Evolutionary conservation across 345 rosid species (phyloP).

Genomic region (Arabis alpina): DNA sequence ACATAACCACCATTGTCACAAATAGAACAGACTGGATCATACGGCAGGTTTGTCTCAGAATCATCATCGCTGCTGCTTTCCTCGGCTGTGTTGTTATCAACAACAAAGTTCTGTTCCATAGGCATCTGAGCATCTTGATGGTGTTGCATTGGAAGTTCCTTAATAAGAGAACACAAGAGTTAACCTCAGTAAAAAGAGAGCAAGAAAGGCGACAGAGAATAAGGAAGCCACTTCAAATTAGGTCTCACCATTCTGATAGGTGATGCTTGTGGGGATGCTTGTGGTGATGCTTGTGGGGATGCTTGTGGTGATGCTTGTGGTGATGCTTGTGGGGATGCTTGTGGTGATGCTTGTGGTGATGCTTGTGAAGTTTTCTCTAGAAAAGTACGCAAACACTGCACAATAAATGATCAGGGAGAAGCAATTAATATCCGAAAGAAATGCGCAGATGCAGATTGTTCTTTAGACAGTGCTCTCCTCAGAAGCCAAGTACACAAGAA

Average conservation of each 20-base stretch:
- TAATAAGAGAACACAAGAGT: slow-evolving; percentile 6
- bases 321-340: slow-evolving; percentile 15
- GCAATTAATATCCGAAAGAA: slow-evolving; percentile 7
- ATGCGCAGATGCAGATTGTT: not conserved
- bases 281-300: no score
- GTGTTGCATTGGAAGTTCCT: slow-evolving; percentile 27
- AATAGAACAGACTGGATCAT: slow-evolving; percentile 67
- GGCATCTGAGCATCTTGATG: slow-evolving; percentile 31
- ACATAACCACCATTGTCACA: slow-evolving; percentile 77
- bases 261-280: slow-evolving; percentile 22
- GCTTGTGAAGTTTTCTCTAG: slow-evolving; percentile 30
- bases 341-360: slow-evolving; percentile 18
- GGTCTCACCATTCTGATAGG: slow-evolving; percentile 30
- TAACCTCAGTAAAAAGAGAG: slow-evolving; percentile 20
- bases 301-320: slow-evolving; percentile 15
- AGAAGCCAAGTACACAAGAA: slow-evolving; percentile 9
- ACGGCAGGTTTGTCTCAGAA: slow-evolving; percentile 32
- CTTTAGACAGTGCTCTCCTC: not conserved
- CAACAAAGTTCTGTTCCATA: slow-evolving; percentile 36
- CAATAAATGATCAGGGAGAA: slow-evolving; percentile 9
- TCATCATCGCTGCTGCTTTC: slow-evolving; percentile 39
- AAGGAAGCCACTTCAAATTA: slow-evolving; percentile 8
- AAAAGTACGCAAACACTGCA: slow-evolving; percentile 29
- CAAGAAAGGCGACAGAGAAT: slow-evolving; percentile 15
- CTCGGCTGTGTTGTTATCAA: slow-evolving; percentile 42